Percentiles rank a stretch among this genome's conserved stretches.
Evolutionary conservation across 2,329 filamentous ascomycete species (phyloP).

Genomic region (Penicillium decumbens): DNA sequence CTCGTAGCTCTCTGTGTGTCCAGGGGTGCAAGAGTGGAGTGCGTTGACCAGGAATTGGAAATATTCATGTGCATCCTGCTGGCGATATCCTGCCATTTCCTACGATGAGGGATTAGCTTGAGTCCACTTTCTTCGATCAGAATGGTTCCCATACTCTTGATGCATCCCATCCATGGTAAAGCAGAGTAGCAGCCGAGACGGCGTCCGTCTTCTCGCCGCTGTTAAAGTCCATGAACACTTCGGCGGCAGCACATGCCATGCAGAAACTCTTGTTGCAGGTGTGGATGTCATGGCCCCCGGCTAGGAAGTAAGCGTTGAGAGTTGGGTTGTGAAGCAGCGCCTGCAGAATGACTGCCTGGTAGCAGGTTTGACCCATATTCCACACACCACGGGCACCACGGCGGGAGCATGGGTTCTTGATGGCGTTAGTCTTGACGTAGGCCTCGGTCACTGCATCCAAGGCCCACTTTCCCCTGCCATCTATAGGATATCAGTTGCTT

Average conservation of each 20-base stretch:
- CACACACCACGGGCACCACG: constrained; percentile 88
- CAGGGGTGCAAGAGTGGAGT: constrained; percentile 72
- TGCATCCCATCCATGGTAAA: constrained; percentile 58
- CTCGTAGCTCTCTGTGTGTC: constrained; percentile 56
- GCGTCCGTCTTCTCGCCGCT: constrained; percentile 68
- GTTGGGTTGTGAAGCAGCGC: constrained; percentile 90
- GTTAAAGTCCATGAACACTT: constrained; percentile 61
- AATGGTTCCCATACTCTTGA: constrained; percentile 15
- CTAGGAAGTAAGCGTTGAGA: constrained; percentile 84
- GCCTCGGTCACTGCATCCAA: constrained; percentile 61
- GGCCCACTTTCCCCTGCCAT: constrained; percentile 35
- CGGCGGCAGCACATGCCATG: constrained; percentile 58
- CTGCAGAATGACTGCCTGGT: constrained; percentile 94
- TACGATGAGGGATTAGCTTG: constrained; percentile 28
- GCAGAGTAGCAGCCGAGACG: constrained; percentile 82
- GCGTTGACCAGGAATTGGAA: constrained; percentile 94
- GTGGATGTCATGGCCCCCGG: constrained; percentile 75
- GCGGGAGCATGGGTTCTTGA: constrained; percentile 73
- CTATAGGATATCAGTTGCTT: constrained; percentile 3
- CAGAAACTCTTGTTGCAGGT: constrained; percentile 59
- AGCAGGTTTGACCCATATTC: constrained; percentile 97
- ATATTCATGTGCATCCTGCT: constrained; percentile 96
- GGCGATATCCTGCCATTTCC: constrained; percentile 80
- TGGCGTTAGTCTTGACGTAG: constrained; percentile 74
- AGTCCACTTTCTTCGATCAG: background rate